These are phyloP conservation scores for Mycocentrospora acerina DNA, from an alignment of 2,329 filamentous ascomycete genomes.

Conservation along the genomic window DNA sequence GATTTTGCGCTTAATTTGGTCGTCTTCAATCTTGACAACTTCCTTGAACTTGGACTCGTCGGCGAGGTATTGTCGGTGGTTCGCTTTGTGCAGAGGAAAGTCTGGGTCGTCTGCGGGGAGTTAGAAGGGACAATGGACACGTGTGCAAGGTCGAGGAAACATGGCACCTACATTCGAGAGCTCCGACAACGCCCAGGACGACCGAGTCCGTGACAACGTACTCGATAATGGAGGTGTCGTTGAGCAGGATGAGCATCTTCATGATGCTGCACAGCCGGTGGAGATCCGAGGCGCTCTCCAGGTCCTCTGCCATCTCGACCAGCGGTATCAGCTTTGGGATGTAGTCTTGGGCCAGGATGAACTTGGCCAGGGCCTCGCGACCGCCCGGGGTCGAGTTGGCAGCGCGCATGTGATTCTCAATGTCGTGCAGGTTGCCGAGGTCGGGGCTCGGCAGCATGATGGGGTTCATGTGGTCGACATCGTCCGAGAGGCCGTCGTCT, in stretches of 20 bases:
- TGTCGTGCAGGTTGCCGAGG: conserved; percentile 78
- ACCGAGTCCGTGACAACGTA: conserved; percentile 87
- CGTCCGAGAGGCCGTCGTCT: conserved; percentile 89
- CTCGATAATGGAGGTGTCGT: conserved; percentile 94
- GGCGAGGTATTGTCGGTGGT: conserved; percentile 89
- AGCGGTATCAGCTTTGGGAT: conserved; percentile 83
- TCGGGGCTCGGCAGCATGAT: conserved; percentile 77
- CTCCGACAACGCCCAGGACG: conserved; percentile 88
- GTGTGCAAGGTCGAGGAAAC: not conserved
- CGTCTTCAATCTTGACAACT: conserved; percentile 88
- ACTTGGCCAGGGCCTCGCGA: conserved; percentile 84
- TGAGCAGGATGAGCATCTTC: conserved; percentile 92
- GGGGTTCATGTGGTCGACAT: conserved; percentile 70
- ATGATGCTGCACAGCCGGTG: conserved; percentile 96
- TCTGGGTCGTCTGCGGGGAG: conserved; percentile 75
- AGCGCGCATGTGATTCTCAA: conserved; percentile 80
- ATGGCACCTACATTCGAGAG: conserved; percentile 70
- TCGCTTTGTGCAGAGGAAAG: conserved; percentile 95
- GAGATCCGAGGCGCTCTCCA: conserved; percentile 82
- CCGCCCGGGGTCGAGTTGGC: conserved; percentile 74
- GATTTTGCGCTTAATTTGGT: conserved; percentile 81
- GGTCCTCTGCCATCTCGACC: conserved; percentile 84
- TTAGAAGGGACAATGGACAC: conserved; percentile 29
- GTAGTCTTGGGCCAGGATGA: conserved; percentile 82
- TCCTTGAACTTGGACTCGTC: conserved; percentile 92